Percentiles rank a stretch among this genome's conserved stretches.
These are phyloP conservation scores for Trapa bicornis DNA, from an alignment of 345 rosid genomes.

Conservation along the genomic window DNA sequence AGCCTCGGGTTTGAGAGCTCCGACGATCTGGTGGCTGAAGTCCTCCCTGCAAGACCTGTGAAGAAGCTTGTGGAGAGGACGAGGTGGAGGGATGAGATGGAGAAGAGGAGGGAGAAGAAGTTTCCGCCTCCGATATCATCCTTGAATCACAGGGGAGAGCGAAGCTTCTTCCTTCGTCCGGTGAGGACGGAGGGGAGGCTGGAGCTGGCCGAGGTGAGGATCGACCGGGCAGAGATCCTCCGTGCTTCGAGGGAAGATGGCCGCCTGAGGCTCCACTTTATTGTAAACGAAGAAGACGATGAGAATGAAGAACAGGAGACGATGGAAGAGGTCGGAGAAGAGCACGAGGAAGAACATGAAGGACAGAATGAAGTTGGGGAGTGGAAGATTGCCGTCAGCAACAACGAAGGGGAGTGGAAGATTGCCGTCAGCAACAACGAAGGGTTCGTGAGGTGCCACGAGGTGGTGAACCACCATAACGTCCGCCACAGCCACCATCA, in stretches of 20 bases:
- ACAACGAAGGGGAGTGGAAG: conserved; percentile 18
- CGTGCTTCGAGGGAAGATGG: conserved; percentile 45
- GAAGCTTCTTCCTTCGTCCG: conserved; percentile 43
- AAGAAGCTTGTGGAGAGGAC: conserved; percentile 10
- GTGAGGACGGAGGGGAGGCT: conserved; percentile 62
- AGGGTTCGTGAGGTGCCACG: conserved; percentile 31
- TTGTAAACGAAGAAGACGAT: conserved; percentile 16
- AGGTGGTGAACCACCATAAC: too few species aligned
- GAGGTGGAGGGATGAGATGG: conserved; percentile 18
- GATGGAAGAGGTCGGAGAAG: background rate
- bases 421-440: conserved; percentile 18
- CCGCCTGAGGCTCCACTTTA: conserved; percentile 50
- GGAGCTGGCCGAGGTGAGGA: conserved; percentile 48
- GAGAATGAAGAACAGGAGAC: conserved; percentile 6
- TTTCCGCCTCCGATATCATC: conserved; percentile 65
- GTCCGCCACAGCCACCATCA: conserved; percentile 3
- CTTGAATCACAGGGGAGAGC: conserved; percentile 44
- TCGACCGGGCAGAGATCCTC: conserved; percentile 46
- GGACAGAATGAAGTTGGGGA: too few species aligned
- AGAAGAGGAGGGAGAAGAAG: conserved; percentile 21
- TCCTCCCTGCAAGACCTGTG: background rate
- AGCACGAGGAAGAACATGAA: background rate
- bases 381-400: too few species aligned
- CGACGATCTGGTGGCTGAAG: conserved; percentile 33
- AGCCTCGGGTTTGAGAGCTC: conserved; percentile 81